A percentile compares a stretch with the other conserved stretches of the same genome.
These are phyloP conservation scores for Porpolomopsis calyptriformis DNA, from an alignment of 768 basidiomycete genomes.

Conservation along the genomic window DNA sequence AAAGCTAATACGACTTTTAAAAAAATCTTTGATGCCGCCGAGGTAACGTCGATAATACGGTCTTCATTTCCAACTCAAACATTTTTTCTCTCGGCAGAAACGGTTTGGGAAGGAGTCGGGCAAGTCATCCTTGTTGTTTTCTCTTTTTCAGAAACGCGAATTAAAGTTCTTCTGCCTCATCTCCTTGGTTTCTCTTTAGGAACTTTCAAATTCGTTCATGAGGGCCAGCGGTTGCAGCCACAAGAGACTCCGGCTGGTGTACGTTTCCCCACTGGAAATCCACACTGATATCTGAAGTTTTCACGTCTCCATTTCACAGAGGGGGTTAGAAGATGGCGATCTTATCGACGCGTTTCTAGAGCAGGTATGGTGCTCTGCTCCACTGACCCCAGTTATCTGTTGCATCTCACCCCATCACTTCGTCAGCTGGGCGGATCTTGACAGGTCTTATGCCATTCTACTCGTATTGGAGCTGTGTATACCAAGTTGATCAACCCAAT, in stretches of 20 bases:
- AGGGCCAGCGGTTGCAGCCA: conserved; percentile 37
- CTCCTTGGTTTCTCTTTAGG: conserved; percentile 31
- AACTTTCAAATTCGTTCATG: conserved; percentile 52
- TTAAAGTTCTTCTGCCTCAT: too few species aligned
- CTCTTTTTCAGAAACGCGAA: too few species aligned
- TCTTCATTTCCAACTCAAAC: not conserved
- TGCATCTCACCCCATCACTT: not conserved
- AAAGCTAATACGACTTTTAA: conserved; percentile 51
- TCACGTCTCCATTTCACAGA: conserved; percentile 21
- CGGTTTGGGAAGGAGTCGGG: conserved; percentile 49
- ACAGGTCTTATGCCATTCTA: not conserved
- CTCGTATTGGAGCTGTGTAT: too few species aligned
- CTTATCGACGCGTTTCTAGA: conserved; percentile 48
- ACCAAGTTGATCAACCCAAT: too few species aligned
- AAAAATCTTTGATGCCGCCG: conserved; percentile 59
- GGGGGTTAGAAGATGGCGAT: conserved; percentile 53
- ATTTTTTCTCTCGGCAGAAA: conserved; percentile 29
- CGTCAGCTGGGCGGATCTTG: conserved; percentile 13
- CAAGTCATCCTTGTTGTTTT: conserved; percentile 14
- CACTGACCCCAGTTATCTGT: not conserved
- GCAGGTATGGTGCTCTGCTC: conserved; percentile 31
- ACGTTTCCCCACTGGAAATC: conserved; percentile 11
- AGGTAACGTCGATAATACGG: conserved; percentile 30
- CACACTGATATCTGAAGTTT: not conserved
- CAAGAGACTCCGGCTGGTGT: conserved; percentile 49